Percentiles rank a stretch among this genome's conserved stretches.
phyloP scores from a whole-genome alignment of 192 early-diverging fungal genomes.

The Lobosporangium transversale region DNA sequence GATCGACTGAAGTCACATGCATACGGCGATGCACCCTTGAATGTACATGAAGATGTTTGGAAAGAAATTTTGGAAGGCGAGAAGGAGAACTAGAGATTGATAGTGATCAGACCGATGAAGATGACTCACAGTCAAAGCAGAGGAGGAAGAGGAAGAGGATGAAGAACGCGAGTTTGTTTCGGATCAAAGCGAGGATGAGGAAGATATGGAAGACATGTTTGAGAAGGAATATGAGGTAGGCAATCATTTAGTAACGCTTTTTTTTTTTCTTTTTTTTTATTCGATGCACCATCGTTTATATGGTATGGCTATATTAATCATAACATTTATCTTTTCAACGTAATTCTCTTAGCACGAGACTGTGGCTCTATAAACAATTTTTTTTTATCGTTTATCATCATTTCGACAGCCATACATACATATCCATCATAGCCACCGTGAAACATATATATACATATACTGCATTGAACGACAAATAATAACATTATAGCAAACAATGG shows the following conservation, averaged over 20 bases:
- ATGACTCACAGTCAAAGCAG: slow-evolving; percentile 62
- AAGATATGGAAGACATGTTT: slow-evolving; percentile 69
- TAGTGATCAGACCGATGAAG: slow-evolving; percentile 77
- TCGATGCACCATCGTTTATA: too few relatives aligned
- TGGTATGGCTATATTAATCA: background rate
- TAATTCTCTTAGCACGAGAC: slow-evolving; percentile 30
- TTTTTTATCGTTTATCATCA: slow-evolving; percentile 17
- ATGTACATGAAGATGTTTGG: slow-evolving; percentile 92
- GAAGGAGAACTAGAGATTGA: slow-evolving; percentile 73
- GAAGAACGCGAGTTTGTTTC: slow-evolving; percentile 67
- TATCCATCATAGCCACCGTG: too few relatives aligned
- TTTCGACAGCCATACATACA: too few relatives aligned
- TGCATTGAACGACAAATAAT: too few relatives aligned
- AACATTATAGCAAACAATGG: too few relatives aligned
- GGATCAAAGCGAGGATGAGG: slow-evolving; percentile 71
- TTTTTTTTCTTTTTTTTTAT: too few relatives aligned
- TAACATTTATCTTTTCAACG: background rate
- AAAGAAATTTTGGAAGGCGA: slow-evolving; percentile 86
- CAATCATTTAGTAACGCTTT: background rate
- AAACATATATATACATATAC: too few relatives aligned
- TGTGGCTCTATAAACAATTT: slow-evolving; percentile 39
- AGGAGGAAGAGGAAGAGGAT: slow-evolving; percentile 62
- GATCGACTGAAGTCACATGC: slow-evolving; percentile 92
- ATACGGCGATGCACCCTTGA: slow-evolving; percentile 96
- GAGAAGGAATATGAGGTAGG: slow-evolving; percentile 57